Evolutionary conservation across 371 early-diverging fungal genomes (phyloP).

Genomic region (Mucor indicus): DNA sequence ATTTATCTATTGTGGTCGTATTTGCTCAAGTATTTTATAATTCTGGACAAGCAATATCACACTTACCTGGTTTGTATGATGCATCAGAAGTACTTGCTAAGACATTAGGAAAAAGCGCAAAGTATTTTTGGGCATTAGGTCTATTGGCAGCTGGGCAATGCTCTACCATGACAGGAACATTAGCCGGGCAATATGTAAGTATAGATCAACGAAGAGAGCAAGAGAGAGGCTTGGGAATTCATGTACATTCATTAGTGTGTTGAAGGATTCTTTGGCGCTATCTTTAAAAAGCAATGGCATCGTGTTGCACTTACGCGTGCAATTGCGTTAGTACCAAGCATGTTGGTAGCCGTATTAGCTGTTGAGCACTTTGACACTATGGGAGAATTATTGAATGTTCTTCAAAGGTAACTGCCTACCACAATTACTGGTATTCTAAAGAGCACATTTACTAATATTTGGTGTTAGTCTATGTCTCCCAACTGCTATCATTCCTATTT

Average conservation of each 20-base stretch:
- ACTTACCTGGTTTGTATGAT: constrained; percentile 55
- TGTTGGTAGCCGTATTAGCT: constrained; percentile 63
- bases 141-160: constrained; percentile 73
- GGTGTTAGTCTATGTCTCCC: constrained; percentile 63
- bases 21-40: constrained; percentile 65
- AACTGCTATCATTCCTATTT: constrained; percentile 68
- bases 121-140: constrained; percentile 68
- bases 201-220: not conserved
- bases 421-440: not conserved
- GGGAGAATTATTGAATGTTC: constrained; percentile 67
- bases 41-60: constrained; percentile 23
- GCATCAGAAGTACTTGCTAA: constrained; percentile 58
- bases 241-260: constrained; percentile 22
- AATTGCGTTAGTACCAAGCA: constrained; percentile 68
- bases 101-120: constrained; percentile 55
- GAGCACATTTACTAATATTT: not conserved
- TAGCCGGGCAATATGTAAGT: constrained; percentile 72
- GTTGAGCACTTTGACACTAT: constrained; percentile 62
- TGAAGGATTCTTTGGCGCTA: constrained; percentile 62
- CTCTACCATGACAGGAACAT: constrained; percentile 74
- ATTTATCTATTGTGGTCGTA: constrained; percentile 69
- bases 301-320: constrained; percentile 64
- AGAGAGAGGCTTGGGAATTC: not conserved
- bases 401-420: constrained; percentile 49
- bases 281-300: constrained; percentile 69